Evolutionary conservation across 2,329 filamentous ascomycete genomes (phyloP).

Genomic region (Thelonectria discophora): DNA sequence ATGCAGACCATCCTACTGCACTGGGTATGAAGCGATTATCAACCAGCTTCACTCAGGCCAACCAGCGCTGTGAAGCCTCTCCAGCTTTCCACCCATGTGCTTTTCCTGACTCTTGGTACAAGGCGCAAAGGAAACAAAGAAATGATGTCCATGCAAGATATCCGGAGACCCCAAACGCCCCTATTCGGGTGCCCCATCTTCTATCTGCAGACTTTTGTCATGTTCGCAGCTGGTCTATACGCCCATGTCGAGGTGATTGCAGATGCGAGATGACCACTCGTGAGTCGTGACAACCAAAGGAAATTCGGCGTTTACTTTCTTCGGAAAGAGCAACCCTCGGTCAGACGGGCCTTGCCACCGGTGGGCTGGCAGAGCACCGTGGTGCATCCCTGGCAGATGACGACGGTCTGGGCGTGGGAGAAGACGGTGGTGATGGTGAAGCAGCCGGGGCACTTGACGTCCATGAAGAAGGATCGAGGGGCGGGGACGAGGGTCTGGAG

Average conservation of each 20-base stretch:
- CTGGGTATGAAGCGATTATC: constrained; percentile 70
- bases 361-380: constrained; percentile 99
- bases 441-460: constrained; percentile 99
- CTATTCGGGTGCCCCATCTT: constrained; percentile 73
- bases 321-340: constrained; percentile 99
- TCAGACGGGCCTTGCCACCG: constrained; percentile 98
- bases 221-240: constrained; percentile 60
- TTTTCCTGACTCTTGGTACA: constrained; percentile 57
- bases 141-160: constrained; percentile 76
- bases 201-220: constrained; percentile 68
- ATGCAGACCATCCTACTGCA: constrained; percentile 59
- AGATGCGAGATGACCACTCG: constrained; percentile 66
- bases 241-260: constrained; percentile 61
- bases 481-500: constrained; percentile 87
- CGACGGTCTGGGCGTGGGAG: constrained; percentile 99
- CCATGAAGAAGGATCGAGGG: constrained; percentile 99
- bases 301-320: constrained; percentile 86
- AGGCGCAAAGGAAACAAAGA: constrained; percentile 57
- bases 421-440: constrained; percentile 99
- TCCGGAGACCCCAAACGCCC: constrained; percentile 82
- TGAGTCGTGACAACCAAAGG: constrained; percentile 60
- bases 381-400: constrained; percentile 99
- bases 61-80: constrained; percentile 66
- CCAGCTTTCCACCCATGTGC: constrained; percentile 66
- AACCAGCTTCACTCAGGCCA: constrained; percentile 65